Base-by-base conservation (phyloP, 192 early-diverging fungal species). In the Backusella westeae region DNA sequence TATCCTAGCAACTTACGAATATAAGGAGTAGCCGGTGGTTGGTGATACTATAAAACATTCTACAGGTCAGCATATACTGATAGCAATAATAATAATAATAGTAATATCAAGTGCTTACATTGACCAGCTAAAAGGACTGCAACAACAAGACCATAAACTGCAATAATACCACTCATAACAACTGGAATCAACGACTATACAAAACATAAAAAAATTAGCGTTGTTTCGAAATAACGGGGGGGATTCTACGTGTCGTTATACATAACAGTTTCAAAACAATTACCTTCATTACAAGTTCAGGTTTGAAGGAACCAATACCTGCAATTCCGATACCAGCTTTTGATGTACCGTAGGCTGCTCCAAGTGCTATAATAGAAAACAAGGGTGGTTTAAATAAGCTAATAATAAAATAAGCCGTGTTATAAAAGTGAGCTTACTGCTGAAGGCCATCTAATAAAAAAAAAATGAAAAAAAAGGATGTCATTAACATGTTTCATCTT, bases 81-180 rank as follows among this genome's bases (percentile, higher is more conserved):
- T 38, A 32, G 29, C 29, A 32, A 32, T 2, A 32, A 32, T 2
- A 32, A 32, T 32, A 38, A 38, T 38, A 38, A 38, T 38, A 38
- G 26, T 38, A 38, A 38, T 38, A 38, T 32, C 1, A 35, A 26
- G 73, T 68, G 89, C 88, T 93, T 93, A 87, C 92, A 85, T 78
- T 90, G 89, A 80, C 90, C 91, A 39, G 93, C 88, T 68, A 96
- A 92, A 44, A 99, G 89, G 6, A 99, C 98, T 6, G 98, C 90
- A 7, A 99, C 96, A 14, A 98, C 97, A 14, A 99, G 88, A 46
- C 98, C 98, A 86, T 99, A 99, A 81, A 99, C 96, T 83, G 93
- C 97, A 78, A 99, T 95, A 85, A 99, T 99, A 95, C 98, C 98
- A 79, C 92, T 95, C 96, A 98, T 98, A 78, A 99, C 93, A 69